Base-by-base conservation (phyloP, 176 grass and related monocot species). In the Carex myosuroides region DNA sequence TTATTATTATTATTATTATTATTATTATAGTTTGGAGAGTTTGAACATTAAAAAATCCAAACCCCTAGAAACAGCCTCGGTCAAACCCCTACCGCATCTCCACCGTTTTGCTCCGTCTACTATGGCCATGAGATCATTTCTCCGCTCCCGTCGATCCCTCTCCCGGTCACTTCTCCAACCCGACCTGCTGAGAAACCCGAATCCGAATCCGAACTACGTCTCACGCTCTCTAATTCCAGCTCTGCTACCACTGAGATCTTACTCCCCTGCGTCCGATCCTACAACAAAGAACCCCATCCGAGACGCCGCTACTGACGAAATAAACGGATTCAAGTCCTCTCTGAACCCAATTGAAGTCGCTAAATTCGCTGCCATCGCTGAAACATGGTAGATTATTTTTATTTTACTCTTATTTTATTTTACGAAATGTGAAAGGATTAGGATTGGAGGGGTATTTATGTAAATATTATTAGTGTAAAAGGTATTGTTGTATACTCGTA, bases 321-420 rank as follows among this genome's bases (percentile, higher is more conserved):
- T 17, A 39, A 85, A 18, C 3, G 60, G 70, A 48, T 76, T 80
- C 29, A 77, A 80, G 13, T 92, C 94, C 24, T 97, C 94, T 5
- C 60, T 97, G 78, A 88, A 94, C 55, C 84, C 86, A 26, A 29
- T 89, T 21, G 92, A 94, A 77, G 89, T 94, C 64, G 92, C 94
- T 50, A 97, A 94, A 71, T 97, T 97, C 81, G 79, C 90, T 7
- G 86, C 92, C 81, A 86, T 97, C 52, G 88, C 94, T 2, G 92
- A 97, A 69, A 97, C 94, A 44, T 97, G 94, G 94, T 97, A 55
- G 78, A 59, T 48, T 58, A 3, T 44, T 44, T 81, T 42, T 42
- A 33, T 53, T 21, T 87, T 10, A 60, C 81, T 52, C 20, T 62
- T 48, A 2, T 29, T 14, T 52, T 75, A 24, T 2, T 62, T 62